Evolutionary conservation across 2,329 filamentous ascomycete genomes (phyloP).

Genomic region (Aspergillus sp.): DNA sequence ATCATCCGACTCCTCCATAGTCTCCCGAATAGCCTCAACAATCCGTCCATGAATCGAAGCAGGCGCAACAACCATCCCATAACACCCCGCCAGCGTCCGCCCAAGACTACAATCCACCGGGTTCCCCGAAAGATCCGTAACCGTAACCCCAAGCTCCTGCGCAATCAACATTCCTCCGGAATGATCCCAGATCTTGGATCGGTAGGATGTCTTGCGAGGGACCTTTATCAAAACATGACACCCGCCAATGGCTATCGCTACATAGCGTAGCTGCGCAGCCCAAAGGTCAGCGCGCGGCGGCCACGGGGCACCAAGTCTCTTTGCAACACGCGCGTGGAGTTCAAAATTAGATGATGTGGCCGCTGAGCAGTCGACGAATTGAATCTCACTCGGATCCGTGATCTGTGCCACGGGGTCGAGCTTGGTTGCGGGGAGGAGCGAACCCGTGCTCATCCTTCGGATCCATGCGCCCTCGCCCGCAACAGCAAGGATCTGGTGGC

Average conservation of each 20-base stretch:
- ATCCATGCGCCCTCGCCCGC: slow-evolving; percentile 40
- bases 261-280: slow-evolving; percentile 50
- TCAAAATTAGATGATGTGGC: slow-evolving; percentile 33
- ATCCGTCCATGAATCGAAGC: slow-evolving; percentile 27
- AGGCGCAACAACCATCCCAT: slow-evolving; percentile 38
- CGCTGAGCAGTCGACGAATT: slow-evolving; percentile 41
- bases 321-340: slow-evolving; percentile 33
- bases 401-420: slow-evolving; percentile 23
- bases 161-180: slow-evolving; percentile 48
- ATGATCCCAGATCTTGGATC: slow-evolving; percentile 51
- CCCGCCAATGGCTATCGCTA: slow-evolving; percentile 45
- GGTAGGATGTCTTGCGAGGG: slow-evolving; percentile 37
- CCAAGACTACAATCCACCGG: slow-evolving; percentile 43
- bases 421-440: slow-evolving; percentile 26
- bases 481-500: slow-evolving; percentile 46
- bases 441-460: slow-evolving; percentile 29
- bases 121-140: slow-evolving; percentile 47
- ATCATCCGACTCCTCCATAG: slow-evolving; percentile 1
- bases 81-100: slow-evolving; percentile 32
- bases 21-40: slow-evolving; percentile 25
- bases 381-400: slow-evolving; percentile 25
- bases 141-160: slow-evolving; percentile 44
- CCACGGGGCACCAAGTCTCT: slow-evolving; percentile 38
- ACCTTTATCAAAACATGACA: slow-evolving; percentile 46
- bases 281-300: slow-evolving; percentile 44